A percentile compares a stretch with the other conserved stretches of the same genome.
Conservation (phyloP, 2,329 filamentous ascomycete genomes). For the Whalleya microplaca region DNA sequence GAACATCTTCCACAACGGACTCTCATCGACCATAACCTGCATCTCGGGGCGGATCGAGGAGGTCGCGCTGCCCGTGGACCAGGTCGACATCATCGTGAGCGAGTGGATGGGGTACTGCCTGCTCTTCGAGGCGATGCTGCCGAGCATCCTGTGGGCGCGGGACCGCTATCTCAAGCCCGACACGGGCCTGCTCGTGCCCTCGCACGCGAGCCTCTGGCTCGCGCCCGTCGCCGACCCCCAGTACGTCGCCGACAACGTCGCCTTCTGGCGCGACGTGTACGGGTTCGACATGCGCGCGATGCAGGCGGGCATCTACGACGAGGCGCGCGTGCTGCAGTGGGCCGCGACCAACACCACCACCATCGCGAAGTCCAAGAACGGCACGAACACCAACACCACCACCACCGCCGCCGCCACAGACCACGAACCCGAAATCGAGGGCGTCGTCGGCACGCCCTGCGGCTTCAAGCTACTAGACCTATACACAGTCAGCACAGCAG, state of each 20-base stretch:
- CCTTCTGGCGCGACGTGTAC: slow-evolving; percentile 91
- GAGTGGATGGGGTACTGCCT: slow-evolving; percentile 98
- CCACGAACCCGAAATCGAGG: slow-evolving; percentile 35
- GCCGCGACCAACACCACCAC: slow-evolving; percentile 42
- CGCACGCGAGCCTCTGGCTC: slow-evolving; percentile 80
- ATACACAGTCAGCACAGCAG: slow-evolving; percentile 70
- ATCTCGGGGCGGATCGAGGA: slow-evolving; percentile 88
- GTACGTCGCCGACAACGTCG: slow-evolving; percentile 75
- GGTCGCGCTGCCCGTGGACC: slow-evolving; percentile 72
- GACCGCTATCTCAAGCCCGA: slow-evolving; percentile 82
- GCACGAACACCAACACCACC: slow-evolving; percentile 50
- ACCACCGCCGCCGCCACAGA: slow-evolving; percentile 49
- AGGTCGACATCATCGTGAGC: slow-evolving; percentile 93
- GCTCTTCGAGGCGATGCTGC: slow-evolving; percentile 94
- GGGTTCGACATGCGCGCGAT: slow-evolving; percentile 94
- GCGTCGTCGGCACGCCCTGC: slow-evolving; percentile 61
- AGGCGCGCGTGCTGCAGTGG: slow-evolving; percentile 78
- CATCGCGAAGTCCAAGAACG: slow-evolving; percentile 36
- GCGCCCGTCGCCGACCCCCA: slow-evolving; percentile 80
- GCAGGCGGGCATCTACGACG: slow-evolving; percentile 80
- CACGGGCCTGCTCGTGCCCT: slow-evolving; percentile 79
- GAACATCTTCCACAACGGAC: slow-evolving; percentile 80
- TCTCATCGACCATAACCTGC: slow-evolving; percentile 75
- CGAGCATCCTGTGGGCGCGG: slow-evolving; percentile 85
- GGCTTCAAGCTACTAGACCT: slow-evolving; percentile 79